Base-by-base conservation (phyloP, 2,329 filamentous ascomycete species). In the Nigrospora sphaerica region DNA sequence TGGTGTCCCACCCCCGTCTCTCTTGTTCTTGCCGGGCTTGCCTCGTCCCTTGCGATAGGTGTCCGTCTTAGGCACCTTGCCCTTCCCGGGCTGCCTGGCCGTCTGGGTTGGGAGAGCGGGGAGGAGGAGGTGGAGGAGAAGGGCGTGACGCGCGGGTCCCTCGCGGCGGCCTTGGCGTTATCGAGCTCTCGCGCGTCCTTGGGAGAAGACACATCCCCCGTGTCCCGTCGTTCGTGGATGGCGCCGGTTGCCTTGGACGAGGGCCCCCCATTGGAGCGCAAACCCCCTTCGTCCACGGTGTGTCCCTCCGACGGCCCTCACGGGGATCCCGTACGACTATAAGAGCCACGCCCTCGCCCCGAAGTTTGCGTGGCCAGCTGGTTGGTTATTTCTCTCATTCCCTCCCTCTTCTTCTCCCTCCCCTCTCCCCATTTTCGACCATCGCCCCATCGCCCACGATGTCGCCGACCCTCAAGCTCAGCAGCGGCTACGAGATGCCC, bases 401-500 rank as follows among this genome's bases (percentile, higher is more conserved):
- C 32, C 40, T 34, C 40, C 33, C 31, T 19, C 12, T 18, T 9
- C n/a, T 35, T 9, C 12, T n/a, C 14, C 34, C 13, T 36, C 11
- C 14, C 11, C 34, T n/a, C 16, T 12, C 18, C 40, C 19, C 32
- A 13, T 32, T 12, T 7, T 9, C 23, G 31, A 19, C 14, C 31
- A 19, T 12, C 32, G 31, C 23, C 10, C 16, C 16, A 36, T 17
- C 34, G 34, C 14, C 36, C 48, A 51, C 39, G 16, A 51, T 47
- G 53, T 58, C 59, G 55, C 64, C 71, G 46, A 78, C 67, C 49
- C 70, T 83, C 64, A 83, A 81, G 70, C 77, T 85, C 52, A 83
- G 71, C 68, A 81, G 73, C 66, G 80, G 81, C 67, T 62, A 77
- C 57, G 73, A 85, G 57, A 88, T 88, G 85, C 85, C 84, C 60